Base-by-base conservation (phyloP, 2,329 filamentous ascomycete species). In the Aureobasidium sp. region DNA sequence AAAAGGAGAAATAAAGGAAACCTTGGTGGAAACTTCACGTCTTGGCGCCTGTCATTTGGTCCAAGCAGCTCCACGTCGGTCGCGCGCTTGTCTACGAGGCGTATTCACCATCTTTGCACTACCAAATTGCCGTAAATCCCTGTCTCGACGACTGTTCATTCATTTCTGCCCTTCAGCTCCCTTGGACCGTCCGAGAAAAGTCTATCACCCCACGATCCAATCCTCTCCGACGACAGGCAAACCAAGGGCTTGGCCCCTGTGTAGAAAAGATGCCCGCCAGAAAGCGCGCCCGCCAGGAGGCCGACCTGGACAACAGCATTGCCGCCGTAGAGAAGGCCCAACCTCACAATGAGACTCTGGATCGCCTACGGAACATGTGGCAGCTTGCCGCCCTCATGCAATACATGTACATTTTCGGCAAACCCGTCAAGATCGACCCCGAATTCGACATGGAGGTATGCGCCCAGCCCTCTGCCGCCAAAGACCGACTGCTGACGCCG, bases 331-430 rank as follows among this genome's bases (percentile, higher is more conserved):
- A 61, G 13, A 50, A 61, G 43, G 51, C 53, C n/a, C 49, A 55
- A 49, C 43, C 60, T 11, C 46, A 62, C 19, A 69, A 69, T 74
- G 72, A 72, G 73, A 67, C 84, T 59, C 78, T 95, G 29, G 77
- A 84, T 61, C 85, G 81, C 65, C 82, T 97, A 66, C 85, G 93
- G 64, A 94, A 89, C 71, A 91, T 89, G 81, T 97, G 93, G 92
- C 89, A 96, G 74, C 96, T 97, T 74, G 90, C 93, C 63, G 93
- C 91, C 69, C 78, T 97, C 8, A 91, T 88, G 76, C 93, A 99
- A 75, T 99, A 91, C 82, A 89, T 97, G 63, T 89, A 87, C 72
- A 84, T 93, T 42, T 99, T 99, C 73, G 92, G 93, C 63, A 86
- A 88, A 68, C 86, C 86, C 45, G 86, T 95, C 72, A 96, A 95